Percentiles rank a stretch among this genome's conserved stretches.
Conservation (phyloP, 2,329 filamentous ascomycete genomes). For the Neonectria coccinea region DNA sequence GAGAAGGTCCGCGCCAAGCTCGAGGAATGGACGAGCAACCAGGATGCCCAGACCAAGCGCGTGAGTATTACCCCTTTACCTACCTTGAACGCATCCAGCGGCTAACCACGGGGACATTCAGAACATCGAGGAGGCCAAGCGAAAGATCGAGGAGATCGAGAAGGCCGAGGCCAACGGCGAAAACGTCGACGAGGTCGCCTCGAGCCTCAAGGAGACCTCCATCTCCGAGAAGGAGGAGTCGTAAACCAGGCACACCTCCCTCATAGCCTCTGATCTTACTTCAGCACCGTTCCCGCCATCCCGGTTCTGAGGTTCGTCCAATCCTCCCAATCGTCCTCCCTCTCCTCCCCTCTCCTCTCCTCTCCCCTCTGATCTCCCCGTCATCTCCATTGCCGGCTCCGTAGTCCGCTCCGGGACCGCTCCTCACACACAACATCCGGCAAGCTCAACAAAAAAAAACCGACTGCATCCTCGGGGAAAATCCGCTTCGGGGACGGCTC, state of each 20-base stretch:
- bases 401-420: constrained; percentile 18
- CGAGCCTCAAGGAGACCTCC: constrained; percentile 64
- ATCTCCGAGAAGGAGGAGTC: constrained; percentile 65
- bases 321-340: constrained; percentile 11
- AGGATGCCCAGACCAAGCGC: constrained; percentile 88
- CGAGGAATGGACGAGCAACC: constrained; percentile 89
- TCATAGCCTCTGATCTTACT: constrained; percentile 1
- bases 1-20: constrained; percentile 96
- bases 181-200: constrained; percentile 65
- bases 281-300: constrained; percentile 16
- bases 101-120: constrained; percentile 56
- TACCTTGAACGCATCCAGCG: constrained; percentile 8
- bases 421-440: constrained; percentile 25
- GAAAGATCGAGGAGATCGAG: constrained; percentile 92
- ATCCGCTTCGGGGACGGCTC: constrained; percentile 9
- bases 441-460: constrained; percentile 20
- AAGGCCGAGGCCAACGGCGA: constrained; percentile 63
- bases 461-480: constrained; percentile 14
- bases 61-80: constrained; percentile 65
- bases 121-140: constrained; percentile 98
- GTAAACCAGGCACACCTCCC: constrained; percentile 43
- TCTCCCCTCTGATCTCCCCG: constrained; percentile 3
- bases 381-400: constrained; percentile 22
- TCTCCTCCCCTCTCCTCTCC: constrained; percentile 2
- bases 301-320: constrained; percentile 15